Conservation (phyloP, 176 grass and related monocot species). For the Saccharum officinarum region DNA sequence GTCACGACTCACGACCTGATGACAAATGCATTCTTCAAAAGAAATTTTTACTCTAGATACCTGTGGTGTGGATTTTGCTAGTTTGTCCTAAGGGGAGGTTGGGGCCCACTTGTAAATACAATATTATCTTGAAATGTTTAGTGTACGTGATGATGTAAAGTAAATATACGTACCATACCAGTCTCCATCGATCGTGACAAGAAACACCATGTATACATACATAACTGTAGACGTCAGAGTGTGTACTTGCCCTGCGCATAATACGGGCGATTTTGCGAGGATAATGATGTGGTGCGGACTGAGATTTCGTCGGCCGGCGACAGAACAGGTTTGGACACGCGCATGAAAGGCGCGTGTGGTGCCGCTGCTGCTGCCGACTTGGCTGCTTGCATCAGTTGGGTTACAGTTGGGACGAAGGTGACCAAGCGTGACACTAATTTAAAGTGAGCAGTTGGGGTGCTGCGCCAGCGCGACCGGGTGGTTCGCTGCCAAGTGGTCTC, state of each 20-base stretch:
- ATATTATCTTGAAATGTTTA: not conserved
- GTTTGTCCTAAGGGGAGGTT: not conserved
- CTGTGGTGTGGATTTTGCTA: not conserved
- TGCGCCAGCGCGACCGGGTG: not conserved
- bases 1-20: not conserved
- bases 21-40: too few relatives aligned
- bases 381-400: not conserved
- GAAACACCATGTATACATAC: not conserved
- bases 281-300: not conserved
- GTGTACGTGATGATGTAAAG: not conserved
- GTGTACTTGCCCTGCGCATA: constrained; percentile 13
- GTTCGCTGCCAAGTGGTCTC: constrained; percentile 33
- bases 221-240: not conserved
- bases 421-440: constrained; percentile 24
- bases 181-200: not conserved
- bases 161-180: not conserved
- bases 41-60: not conserved
- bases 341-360: too few relatives aligned
- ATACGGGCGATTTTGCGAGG: not conserved
- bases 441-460: constrained; percentile 27
- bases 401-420: constrained; percentile 25
- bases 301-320: constrained; percentile 25
- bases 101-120: constrained; percentile 31
- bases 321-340: not conserved
- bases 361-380: not conserved